Conservation (phyloP, 176 grass and related monocot genomes). For the Zizania latifolia region DNA sequence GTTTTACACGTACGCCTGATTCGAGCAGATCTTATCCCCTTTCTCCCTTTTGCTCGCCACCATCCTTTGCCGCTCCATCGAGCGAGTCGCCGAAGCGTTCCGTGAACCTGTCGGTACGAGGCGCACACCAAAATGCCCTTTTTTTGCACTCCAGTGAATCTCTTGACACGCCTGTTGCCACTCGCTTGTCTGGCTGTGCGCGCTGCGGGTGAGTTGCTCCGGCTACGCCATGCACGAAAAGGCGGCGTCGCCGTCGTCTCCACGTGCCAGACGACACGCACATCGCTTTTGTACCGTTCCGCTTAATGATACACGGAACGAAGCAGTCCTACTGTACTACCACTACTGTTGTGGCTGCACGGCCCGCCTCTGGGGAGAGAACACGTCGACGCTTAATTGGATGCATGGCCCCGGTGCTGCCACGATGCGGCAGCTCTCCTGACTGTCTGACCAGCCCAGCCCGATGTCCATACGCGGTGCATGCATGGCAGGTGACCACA, state of each 20-base stretch:
- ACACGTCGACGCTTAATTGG: slow-evolving; percentile 24
- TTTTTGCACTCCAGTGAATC: background rate
- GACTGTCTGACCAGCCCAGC: too few species aligned
- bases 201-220: background rate
- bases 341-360: background rate
- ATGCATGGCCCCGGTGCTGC: slow-evolving; percentile 23
- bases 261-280: background rate
- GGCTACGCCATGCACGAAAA: background rate
- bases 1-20: background rate
- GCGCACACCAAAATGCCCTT: background rate
- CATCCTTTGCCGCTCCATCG: background rate
- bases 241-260: background rate
- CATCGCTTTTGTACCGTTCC: background rate
- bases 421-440: background rate
- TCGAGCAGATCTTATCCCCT: slow-evolving; percentile 22
- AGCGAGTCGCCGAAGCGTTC: slow-evolving; percentile 3
- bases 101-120: slow-evolving; percentile 30
- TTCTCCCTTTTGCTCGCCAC: slow-evolving; percentile 1
- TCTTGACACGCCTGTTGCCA: background rate
- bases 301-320: background rate
- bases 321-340: background rate
- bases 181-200: background rate
- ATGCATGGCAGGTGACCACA: slow-evolving; percentile 15
- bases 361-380: too few species aligned
- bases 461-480: too few species aligned